Percentiles rank a stretch among this genome's conserved stretches.
Evolutionary conservation across 2,329 filamentous ascomycete genomes (phyloP).

Genomic region (Chrysosporium queenslandicum): DNA sequence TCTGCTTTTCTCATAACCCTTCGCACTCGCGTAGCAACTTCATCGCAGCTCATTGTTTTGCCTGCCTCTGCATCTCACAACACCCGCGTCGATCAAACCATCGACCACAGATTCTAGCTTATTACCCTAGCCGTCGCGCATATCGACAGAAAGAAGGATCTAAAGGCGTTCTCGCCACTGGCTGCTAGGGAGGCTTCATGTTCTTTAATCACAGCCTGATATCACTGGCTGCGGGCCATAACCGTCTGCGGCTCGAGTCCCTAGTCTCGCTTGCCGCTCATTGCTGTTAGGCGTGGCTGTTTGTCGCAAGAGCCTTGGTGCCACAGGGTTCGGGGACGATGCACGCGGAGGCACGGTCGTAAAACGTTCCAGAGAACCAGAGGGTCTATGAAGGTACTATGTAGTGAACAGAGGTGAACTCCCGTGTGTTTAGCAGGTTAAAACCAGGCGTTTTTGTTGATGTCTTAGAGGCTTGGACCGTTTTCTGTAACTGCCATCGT

Average conservation of each 20-base stretch:
- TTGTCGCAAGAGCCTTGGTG: constrained; percentile 35
- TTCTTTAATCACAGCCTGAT: constrained; percentile 36
- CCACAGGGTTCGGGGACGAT: constrained; percentile 34
- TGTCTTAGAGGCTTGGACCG: no score
- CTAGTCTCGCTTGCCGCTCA: constrained; percentile 37
- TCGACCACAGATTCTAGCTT: constrained; percentile 36
- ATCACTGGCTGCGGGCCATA: constrained; percentile 35
- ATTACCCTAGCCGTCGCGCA: constrained; percentile 48
- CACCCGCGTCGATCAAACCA: constrained; percentile 38
- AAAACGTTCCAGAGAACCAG: constrained; percentile 47
- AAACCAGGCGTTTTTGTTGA: neutral
- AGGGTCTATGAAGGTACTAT: constrained; percentile 42
- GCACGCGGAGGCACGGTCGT: constrained; percentile 42
- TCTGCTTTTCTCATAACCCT: constrained; percentile 36
- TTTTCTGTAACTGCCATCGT: no score
- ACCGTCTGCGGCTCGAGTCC: constrained; percentile 43
- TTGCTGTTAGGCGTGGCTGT: constrained; percentile 40
- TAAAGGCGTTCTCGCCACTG: neutral
- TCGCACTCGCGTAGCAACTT: constrained; percentile 39
- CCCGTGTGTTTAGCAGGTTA: constrained; percentile 14
- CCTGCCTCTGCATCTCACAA: constrained; percentile 31
- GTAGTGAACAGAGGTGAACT: constrained; percentile 35
- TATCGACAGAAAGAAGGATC: constrained; percentile 44
- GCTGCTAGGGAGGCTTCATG: neutral
- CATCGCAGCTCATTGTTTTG: constrained; percentile 29